Evolutionary conservation across 2,329 filamentous ascomycete species (phyloP), one percentile per base, ranked within the genome.

Genomic region (Ceratocystiopsis sp.): DNA sequence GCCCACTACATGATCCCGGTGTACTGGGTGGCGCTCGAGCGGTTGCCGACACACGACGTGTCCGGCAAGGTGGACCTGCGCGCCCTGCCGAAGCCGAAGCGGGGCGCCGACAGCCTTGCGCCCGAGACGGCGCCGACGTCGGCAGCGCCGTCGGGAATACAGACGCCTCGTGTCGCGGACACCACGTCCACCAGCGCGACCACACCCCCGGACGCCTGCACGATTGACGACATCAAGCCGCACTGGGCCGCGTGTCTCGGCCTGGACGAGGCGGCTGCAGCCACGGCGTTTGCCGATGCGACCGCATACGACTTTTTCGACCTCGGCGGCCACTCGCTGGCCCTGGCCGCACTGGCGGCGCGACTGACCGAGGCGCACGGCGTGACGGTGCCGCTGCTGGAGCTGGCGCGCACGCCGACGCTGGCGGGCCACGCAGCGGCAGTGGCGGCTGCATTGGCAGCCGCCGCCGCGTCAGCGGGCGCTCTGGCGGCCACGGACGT

Each of bases 1-100:
- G 83, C 83, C 1, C 80, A 84, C 48, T 89, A 89, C 59, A 87
- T 89, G 83, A 79, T 89, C 43, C 83, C 83, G 0, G 69, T 79
- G 1, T 59, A 86, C 3, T 89, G 83, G 83, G 76, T 87, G 35
- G 73, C 80, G 53, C 60, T 87, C 32, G 71, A 79, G 3, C 69
- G 71, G 47, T 60, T 89, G 6, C 83, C 83, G 0, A 86, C 81
- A 0, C 78, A 85, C 51, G 76, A 74, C 41, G 83, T 89, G 1
- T 87, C 82, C 14, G 83, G 83, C 17, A 89, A 89, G 61, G 75
- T 78, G 17, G 79, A 89, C 52, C 65, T 82, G 44, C 84, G 84
- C 57, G 66, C 70, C 13, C 66, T 89, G 14, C 83, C 83, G 25
- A 63, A 74, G 0, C 81, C 81, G 1, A 82, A 83, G 32, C 63